These are phyloP conservation scores for Penicillium cosmopolitanum DNA, from an alignment of 495 filamentous ascomycete species.

Conservation along the genomic window DNA sequence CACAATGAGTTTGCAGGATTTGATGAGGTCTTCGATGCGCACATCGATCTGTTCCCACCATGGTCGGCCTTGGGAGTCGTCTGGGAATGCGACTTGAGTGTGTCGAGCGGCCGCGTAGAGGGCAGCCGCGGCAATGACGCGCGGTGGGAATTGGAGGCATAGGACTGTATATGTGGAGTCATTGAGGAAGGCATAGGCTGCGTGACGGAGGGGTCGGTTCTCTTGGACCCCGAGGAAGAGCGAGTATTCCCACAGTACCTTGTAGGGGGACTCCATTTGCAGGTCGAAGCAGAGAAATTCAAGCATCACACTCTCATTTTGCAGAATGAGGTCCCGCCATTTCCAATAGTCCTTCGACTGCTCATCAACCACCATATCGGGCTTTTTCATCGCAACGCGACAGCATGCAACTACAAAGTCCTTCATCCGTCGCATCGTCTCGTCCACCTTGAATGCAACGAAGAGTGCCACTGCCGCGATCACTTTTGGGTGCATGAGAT, in stretches of 20 bases:
- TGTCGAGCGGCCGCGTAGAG: constrained; percentile 82
- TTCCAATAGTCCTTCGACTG: constrained; percentile 96
- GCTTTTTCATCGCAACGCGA: constrained; percentile 91
- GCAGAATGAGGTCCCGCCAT: constrained; percentile 91
- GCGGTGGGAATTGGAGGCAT: constrained; percentile 77
- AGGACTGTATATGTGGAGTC: constrained; percentile 82
- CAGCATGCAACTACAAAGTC: constrained; percentile 91
- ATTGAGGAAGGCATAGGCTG: constrained; percentile 90
- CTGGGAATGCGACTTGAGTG: constrained; percentile 69
- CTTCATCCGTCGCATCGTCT: constrained; percentile 91
- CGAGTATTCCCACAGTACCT: constrained; percentile 76
- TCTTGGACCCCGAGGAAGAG: constrained; percentile 68
- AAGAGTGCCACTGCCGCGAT: constrained; percentile 90
- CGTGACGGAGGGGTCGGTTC: constrained; percentile 75
- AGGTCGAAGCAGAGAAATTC: constrained; percentile 95
- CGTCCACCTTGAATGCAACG: constrained; percentile 94
- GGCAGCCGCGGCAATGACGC: constrained; percentile 80
- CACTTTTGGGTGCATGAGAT: constrained; percentile 77
- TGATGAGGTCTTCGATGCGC: constrained; percentile 60
- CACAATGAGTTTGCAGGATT: constrained; percentile 71
- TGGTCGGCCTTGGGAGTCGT: constrained; percentile 69
- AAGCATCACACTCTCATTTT: constrained; percentile 87
- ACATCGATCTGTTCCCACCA: constrained; percentile 85
- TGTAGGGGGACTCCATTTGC: constrained; percentile 82
- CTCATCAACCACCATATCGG: constrained; percentile 84